Conservation (phyloP, 2,329 filamentous ascomycete genomes). For the Alternaria gaisen region DNA sequence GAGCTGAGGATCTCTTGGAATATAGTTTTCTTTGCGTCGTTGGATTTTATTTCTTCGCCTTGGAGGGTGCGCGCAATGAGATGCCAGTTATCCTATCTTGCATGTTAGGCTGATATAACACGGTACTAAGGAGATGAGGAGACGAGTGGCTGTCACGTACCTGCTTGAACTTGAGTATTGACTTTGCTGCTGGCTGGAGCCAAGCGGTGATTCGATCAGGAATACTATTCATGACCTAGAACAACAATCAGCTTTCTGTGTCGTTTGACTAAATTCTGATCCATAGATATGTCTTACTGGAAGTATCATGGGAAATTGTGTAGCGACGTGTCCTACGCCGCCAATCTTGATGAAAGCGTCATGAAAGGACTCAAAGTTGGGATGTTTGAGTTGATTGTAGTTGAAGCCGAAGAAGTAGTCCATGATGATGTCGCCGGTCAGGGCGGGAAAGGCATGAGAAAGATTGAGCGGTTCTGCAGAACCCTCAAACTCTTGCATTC, state of each 20-base stretch:
- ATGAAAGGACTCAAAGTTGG: slow-evolving; percentile 47
- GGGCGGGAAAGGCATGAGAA: slow-evolving; percentile 49
- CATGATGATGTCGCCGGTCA: slow-evolving; percentile 58
- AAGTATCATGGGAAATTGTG: slow-evolving; percentile 43
- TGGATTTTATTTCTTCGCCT: slow-evolving; percentile 42
- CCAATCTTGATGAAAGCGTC: slow-evolving; percentile 47
- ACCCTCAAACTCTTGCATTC: slow-evolving; percentile 43
- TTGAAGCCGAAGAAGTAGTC: slow-evolving; percentile 54
- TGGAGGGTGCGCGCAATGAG: slow-evolving; percentile 38
- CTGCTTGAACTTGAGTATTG: slow-evolving; percentile 43
- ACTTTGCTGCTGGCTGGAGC: slow-evolving; percentile 44
- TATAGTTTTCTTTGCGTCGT: slow-evolving; percentile 46
- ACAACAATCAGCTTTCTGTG: background rate
- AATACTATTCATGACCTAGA: slow-evolving; percentile 45
- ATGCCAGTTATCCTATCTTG: slow-evolving; percentile 32
- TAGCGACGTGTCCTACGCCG: slow-evolving; percentile 43
- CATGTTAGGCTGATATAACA: background rate
- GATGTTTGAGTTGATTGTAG: slow-evolving; percentile 43
- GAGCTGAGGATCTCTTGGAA: slow-evolving; percentile 46
- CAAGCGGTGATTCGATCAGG: slow-evolving; percentile 41
- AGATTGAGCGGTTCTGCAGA: slow-evolving; percentile 44
- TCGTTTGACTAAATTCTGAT: background rate
- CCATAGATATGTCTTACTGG: slow-evolving; percentile 30
- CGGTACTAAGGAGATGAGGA: background rate
- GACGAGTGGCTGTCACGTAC: slow-evolving; percentile 18